Evolutionary conservation across 2,329 filamentous ascomycete genomes (phyloP).

Genomic region (Gaeumannomyces sp.): DNA sequence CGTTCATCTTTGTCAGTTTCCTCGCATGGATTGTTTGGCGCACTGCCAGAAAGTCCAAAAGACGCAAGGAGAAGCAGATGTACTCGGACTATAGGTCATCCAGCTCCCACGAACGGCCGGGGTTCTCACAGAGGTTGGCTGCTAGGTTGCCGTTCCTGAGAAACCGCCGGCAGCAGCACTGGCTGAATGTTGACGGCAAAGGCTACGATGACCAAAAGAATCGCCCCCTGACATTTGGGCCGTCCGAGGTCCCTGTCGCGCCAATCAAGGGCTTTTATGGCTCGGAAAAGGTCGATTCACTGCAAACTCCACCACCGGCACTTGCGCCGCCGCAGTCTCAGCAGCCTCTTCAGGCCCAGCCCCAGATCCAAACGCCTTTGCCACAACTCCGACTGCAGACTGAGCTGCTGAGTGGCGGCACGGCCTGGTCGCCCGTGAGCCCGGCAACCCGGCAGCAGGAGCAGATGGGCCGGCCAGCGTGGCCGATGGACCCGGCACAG

Average conservation of each 20-base stretch:
- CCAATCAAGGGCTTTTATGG: constrained; percentile 16
- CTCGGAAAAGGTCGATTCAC: constrained; percentile 16
- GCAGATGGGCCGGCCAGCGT: background rate
- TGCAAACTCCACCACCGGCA: constrained; percentile 11
- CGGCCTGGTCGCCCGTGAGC: background rate
- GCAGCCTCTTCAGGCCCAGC: constrained; percentile 1
- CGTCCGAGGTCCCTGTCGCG: constrained; percentile 9
- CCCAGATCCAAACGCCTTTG: background rate
- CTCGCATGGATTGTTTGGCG: constrained; percentile 39
- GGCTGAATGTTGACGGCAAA: constrained; percentile 26
- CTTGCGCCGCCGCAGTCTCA: constrained; percentile 2
- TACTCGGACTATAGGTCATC: constrained; percentile 2
- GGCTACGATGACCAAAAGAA: constrained; percentile 2
- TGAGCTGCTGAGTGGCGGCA: background rate
- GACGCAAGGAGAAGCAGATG: constrained; percentile 12
- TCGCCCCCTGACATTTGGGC: constrained; percentile 19
- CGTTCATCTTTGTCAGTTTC: constrained; percentile 38
- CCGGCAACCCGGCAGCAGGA: background rate
- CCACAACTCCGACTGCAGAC: background rate
- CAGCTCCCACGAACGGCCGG: background rate
- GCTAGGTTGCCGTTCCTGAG: constrained; percentile 30
- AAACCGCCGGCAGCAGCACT: constrained; percentile 18
- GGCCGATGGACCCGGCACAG: background rate
- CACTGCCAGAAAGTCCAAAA: constrained; percentile 28
- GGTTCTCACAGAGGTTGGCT: constrained; percentile 14